A percentile compares a stretch with the other conserved stretches of the same genome.
These are phyloP conservation scores for Beauveria sp. DNA, from an alignment of 2,329 filamentous ascomycete species.

Conservation along the genomic window DNA sequence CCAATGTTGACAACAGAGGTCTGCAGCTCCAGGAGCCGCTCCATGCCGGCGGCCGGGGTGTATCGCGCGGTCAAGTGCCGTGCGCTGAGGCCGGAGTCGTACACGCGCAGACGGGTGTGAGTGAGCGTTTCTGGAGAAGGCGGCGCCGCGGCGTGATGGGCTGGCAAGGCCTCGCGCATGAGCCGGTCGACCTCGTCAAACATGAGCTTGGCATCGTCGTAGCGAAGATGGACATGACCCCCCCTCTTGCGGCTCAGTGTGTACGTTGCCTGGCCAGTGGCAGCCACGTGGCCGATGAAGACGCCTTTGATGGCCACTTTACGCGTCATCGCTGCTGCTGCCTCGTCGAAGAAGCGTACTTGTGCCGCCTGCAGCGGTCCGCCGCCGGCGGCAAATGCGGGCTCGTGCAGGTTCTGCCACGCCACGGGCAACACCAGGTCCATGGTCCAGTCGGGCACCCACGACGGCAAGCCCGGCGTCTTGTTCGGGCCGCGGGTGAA, in stretches of 20 bases:
- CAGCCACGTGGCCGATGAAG: background rate
- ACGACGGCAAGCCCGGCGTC: constrained; percentile 21
- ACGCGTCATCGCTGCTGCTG: background rate
- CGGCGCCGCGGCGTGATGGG: background rate
- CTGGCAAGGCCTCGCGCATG: background rate
- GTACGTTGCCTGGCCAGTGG: background rate
- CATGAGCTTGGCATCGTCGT: constrained; percentile 16
- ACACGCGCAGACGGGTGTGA: constrained; percentile 14
- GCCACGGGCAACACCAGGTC: constrained; percentile 19
- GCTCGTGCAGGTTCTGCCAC: constrained; percentile 18
- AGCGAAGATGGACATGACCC: constrained; percentile 15
- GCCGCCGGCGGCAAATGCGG: constrained; percentile 21
- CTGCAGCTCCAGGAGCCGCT: background rate
- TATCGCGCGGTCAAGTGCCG: background rate
- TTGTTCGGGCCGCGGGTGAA: constrained; percentile 22
- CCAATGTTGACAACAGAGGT: constrained; percentile 9
- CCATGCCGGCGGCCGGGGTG: background rate
- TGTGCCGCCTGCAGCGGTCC: background rate
- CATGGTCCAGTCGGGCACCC: constrained; percentile 29
- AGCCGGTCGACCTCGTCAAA: constrained; percentile 22
- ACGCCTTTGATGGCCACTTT: background rate
- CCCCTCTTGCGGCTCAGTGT: background rate
- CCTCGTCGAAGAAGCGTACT: background rate
- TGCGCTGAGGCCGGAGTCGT: constrained; percentile 16
- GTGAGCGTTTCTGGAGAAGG: background rate